Conservation (phyloP, 2,329 filamentous ascomycete species). For the Nigrospora osmanthi region DNA sequence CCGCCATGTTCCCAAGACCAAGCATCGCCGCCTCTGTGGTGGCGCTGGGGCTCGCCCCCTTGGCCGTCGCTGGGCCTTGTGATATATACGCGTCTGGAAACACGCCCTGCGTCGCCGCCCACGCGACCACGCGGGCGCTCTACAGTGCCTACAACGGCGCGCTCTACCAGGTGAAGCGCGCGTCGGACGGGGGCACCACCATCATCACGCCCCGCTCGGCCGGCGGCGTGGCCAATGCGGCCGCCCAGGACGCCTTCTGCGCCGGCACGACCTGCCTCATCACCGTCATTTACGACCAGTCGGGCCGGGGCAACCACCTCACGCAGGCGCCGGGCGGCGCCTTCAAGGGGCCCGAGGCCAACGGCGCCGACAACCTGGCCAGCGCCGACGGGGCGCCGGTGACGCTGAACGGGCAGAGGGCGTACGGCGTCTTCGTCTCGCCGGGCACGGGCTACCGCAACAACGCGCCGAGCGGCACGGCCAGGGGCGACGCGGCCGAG, state of each 20-base stretch:
- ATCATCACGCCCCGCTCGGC: slow-evolving; percentile 43
- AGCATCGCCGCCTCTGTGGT: slow-evolving; percentile 7
- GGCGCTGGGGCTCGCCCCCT: slow-evolving; percentile 25
- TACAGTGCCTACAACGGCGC: slow-evolving; percentile 44
- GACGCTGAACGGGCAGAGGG: slow-evolving; percentile 50
- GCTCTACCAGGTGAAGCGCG: slow-evolving; percentile 53
- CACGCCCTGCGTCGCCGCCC: slow-evolving; percentile 57
- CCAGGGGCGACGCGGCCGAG: slow-evolving; percentile 45
- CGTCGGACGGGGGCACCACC: slow-evolving; percentile 39
- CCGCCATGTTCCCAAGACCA: neutral
- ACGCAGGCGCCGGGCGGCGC: slow-evolving; percentile 52
- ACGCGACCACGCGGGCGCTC: slow-evolving; percentile 56
- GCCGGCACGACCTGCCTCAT: slow-evolving; percentile 54
- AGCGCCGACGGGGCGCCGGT: slow-evolving; percentile 53
- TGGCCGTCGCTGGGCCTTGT: slow-evolving; percentile 48
- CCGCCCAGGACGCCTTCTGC: slow-evolving; percentile 54
- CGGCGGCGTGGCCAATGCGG: slow-evolving; percentile 55
- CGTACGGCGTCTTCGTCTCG: slow-evolving; percentile 55
- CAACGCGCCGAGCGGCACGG: slow-evolving; percentile 41
- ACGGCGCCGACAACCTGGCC: slow-evolving; percentile 53
- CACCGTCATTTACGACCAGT: slow-evolving; percentile 59
- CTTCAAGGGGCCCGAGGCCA: slow-evolving; percentile 45
- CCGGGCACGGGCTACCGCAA: slow-evolving; percentile 58
- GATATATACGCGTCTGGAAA: slow-evolving; percentile 52
- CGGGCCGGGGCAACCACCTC: slow-evolving; percentile 52